Evolutionary conservation across 257 asterid species (phyloP).

Genomic region (Apocynum venetum): DNA sequence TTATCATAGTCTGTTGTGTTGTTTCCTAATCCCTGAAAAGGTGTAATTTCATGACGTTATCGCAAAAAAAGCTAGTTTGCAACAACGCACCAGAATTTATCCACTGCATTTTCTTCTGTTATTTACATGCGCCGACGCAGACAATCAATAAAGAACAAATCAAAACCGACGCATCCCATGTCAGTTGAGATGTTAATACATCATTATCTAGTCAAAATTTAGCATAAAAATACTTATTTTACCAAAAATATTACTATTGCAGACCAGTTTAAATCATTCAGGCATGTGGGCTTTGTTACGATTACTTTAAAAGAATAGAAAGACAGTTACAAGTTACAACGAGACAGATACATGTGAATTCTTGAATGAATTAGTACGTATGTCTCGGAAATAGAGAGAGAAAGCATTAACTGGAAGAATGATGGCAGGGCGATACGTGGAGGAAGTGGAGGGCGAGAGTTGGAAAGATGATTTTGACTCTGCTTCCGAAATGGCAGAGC

Average conservation of each 20-base stretch:
- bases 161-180: neutral
- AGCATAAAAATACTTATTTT: neutral
- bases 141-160: neutral
- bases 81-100: no score
- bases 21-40: conserved; percentile 82
- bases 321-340: neutral
- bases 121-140: neutral
- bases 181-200: neutral
- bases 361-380: neutral
- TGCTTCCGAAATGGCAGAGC: conserved; percentile 37
- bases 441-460: conserved; percentile 30
- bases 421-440: conserved; percentile 75
- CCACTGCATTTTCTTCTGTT: neutral
- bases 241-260: neutral
- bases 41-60: neutral
- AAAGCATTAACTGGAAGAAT: conserved; percentile 66
- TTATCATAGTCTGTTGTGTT: conserved; percentile 70
- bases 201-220: neutral
- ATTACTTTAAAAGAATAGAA: no score
- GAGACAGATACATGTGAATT: neutral
- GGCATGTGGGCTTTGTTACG: neutral
- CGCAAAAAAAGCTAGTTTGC: neutral
- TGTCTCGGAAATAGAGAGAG: conserved; percentile 7
- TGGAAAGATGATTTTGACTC: conserved; percentile 20
- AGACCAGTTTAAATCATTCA: neutral